Base-by-base conservation (phyloP, 257 asterid genomes). In the Echium plantagineum region DNA sequence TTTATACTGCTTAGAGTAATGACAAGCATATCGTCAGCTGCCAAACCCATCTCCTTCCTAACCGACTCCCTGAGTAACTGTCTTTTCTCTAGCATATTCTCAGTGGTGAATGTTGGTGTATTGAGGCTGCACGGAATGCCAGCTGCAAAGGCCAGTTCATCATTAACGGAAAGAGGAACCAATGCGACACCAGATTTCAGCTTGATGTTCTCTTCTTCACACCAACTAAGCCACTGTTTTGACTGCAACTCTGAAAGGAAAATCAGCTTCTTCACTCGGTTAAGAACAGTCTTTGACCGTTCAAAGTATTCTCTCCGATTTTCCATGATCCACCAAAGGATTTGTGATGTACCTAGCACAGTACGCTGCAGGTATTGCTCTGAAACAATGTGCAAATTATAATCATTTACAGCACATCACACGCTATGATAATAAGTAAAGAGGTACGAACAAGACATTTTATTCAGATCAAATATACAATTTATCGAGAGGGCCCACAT, bases 271-370 rank as follows among this genome's bases (percentile, higher is more conserved):
- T 85, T 93, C 32, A 93, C 99, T 55, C 81, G 80, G 74, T 79
- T 74, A 62, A 93, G 85, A 21, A 80, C 89, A 47, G 75, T 87
- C 82, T 86, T 93, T 49, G 99, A 83, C 48, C 96, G 80, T 62
- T 83, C 81, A 49, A 93, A 93, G 76, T 93, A 89, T 72, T 93
- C 97, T 70, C 94, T 66, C 63, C 96, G 76, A 74, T 93, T 89
- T 77, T 93, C 99, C 99, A 93, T 89, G 75, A 93, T 93, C 99
- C 99, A 93, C 99, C 97, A 93, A 75, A 86, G 71, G 68, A 93
- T 85, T 73, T 93, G 99, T 48, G 79, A 86, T 28, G 97, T 75
- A 61, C 99, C 99, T 30, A 89, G 94, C 42, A 83, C 87, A 42
- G 96, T 89, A 19, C 85, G 94, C 5, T 87, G 84, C 51, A 82